Conservation (phyloP, 1,284 basidiomycete genomes). For the Polyporus tsugae region DNA sequence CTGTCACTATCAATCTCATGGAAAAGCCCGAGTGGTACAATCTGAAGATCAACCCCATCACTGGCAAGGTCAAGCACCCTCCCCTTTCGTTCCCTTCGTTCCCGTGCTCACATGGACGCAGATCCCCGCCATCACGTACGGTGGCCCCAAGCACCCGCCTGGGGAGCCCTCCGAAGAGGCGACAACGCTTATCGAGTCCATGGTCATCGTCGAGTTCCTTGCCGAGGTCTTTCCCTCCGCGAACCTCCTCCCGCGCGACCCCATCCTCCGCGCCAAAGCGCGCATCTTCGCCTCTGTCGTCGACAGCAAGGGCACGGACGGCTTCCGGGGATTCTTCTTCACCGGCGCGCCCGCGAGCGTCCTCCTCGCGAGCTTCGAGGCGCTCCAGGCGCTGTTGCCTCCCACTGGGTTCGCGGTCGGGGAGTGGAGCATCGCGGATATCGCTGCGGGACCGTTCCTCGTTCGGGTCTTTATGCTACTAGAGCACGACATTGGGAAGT, state of each 20-base stretch:
- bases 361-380: conserved; percentile 44
- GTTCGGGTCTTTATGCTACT: conserved; percentile 39
- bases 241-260: conserved; percentile 59
- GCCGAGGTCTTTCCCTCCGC: conserved; percentile 58
- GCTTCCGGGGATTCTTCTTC: conserved; percentile 39
- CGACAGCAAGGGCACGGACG: conserved; percentile 53
- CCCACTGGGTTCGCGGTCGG: conserved; percentile 44
- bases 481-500: conserved; percentile 22
- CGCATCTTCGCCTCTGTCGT: conserved; percentile 67
- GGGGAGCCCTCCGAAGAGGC: conserved; percentile 64
- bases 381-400: conserved; percentile 44
- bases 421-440: conserved; percentile 60
- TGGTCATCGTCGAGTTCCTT: conserved; percentile 68
- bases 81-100: background rate
- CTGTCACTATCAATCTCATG: conserved; percentile 60
- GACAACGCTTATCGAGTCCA: conserved; percentile 65
- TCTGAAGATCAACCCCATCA: conserved; percentile 62
- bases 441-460: conserved; percentile 52
- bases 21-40: conserved; percentile 75
- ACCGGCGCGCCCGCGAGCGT: conserved; percentile 44
- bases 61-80: conserved; percentile 56
- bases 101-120: background rate
- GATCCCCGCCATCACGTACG: conserved; percentile 52
- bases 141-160: conserved; percentile 58
- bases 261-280: conserved; percentile 59